phyloP scores from a whole-genome alignment of 106 monocot species.

The Chionographis japonica region DNA sequence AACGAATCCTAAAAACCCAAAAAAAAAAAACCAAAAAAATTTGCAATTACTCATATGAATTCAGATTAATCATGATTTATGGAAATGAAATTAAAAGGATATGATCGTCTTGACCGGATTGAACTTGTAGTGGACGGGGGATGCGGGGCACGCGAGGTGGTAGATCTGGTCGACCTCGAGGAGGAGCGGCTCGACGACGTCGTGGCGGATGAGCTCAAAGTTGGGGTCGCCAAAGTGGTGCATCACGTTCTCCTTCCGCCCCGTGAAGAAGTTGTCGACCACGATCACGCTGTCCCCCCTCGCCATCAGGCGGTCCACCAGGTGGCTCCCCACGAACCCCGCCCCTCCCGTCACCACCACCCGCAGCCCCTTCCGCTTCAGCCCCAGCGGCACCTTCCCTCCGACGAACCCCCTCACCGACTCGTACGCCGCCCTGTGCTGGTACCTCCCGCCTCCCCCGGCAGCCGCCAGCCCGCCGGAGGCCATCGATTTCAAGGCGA shows the following conservation, averaged over 20 bases:
- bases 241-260: constrained; percentile 87
- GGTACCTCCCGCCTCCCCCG: no score
- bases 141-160: constrained; percentile 92
- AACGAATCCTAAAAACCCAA: no score
- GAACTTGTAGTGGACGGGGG: constrained; percentile 93
- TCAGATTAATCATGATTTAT: background rate
- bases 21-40: no score
- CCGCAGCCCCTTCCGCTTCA: constrained; percentile 59
- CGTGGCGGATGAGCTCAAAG: constrained; percentile 87
- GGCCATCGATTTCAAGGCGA: no score
- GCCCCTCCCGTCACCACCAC: constrained; percentile 85
- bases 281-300: constrained; percentile 82
- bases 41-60: no score
- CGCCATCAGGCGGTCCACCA: constrained; percentile 71
- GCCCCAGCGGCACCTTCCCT: constrained; percentile 62
- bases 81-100: constrained; percentile 38
- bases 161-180: constrained; percentile 95
- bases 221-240: constrained; percentile 81
- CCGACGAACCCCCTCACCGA: constrained; percentile 17
- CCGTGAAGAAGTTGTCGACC: constrained; percentile 95
- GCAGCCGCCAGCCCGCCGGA: no score
- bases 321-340: constrained; percentile 82
- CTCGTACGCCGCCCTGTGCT: background rate
- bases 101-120: constrained; percentile 94
- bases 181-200: constrained; percentile 84